Evolutionary conservation across 495 filamentous ascomycete species (phyloP).

Genomic region (Penicillium silybi): DNA sequence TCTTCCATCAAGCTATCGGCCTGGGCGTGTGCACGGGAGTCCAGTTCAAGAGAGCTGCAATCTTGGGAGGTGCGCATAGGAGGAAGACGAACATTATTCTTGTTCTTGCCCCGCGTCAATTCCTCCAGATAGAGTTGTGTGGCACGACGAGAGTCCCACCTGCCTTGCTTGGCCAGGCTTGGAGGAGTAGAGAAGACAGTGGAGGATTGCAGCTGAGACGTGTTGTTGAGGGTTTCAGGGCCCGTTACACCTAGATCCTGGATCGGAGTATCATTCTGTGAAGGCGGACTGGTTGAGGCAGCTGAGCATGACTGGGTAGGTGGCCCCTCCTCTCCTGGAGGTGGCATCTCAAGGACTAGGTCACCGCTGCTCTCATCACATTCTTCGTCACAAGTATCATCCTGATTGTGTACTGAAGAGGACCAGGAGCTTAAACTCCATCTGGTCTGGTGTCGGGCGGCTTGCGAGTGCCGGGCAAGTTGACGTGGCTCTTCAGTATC

Average conservation of each 20-base stretch:
- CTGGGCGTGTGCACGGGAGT: constrained; percentile 12
- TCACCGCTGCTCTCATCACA: constrained; percentile 35
- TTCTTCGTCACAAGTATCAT: constrained; percentile 36
- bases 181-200: constrained; percentile 29
- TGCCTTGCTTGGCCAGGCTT: constrained; percentile 46
- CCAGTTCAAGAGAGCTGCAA: constrained; percentile 4
- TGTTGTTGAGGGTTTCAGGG: constrained; percentile 13
- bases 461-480: constrained; percentile 14
- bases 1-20: constrained; percentile 35
- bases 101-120: constrained; percentile 37
- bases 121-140: constrained; percentile 53
- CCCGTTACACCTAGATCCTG: constrained; percentile 20
- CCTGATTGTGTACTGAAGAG: constrained; percentile 42
- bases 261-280: constrained; percentile 19
- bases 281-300: constrained; percentile 28
- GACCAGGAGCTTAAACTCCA: constrained; percentile 56
- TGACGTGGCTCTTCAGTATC: constrained; percentile 29
- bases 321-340: constrained; percentile 21
- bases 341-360: constrained; percentile 9
- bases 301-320: constrained; percentile 34
- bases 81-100: background rate
- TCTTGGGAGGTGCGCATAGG: constrained; percentile 17
- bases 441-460: constrained; percentile 28
- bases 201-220: background rate
- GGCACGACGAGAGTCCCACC: constrained; percentile 51